Conservation (phyloP, 768 basidiomycete species). For the Exidia glandulosa region DNA sequence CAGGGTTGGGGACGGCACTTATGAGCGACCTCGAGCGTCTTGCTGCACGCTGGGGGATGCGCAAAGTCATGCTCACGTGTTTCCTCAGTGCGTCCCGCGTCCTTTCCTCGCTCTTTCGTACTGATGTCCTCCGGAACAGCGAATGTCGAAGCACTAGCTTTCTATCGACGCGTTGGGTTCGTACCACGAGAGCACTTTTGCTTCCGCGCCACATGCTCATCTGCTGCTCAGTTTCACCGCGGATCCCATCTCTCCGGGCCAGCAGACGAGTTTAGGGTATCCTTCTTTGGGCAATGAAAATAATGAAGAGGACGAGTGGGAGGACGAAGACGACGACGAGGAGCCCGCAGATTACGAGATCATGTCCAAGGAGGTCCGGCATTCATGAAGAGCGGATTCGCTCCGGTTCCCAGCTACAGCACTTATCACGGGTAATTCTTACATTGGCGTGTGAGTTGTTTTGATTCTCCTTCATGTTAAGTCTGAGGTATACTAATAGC, state of each 20-base stretch:
- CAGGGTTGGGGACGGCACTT: slow-evolving; percentile 53
- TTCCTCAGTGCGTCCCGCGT: slow-evolving; percentile 46
- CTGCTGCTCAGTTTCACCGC: slow-evolving; percentile 33
- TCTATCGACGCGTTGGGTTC: slow-evolving; percentile 50
- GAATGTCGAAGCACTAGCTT: slow-evolving; percentile 33
- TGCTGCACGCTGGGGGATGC: slow-evolving; percentile 43
- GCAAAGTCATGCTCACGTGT: slow-evolving; percentile 65
- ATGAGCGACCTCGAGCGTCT: slow-evolving; percentile 40
- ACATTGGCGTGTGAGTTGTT: no score
- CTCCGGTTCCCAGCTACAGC: no score
- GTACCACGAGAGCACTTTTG: slow-evolving; percentile 9
- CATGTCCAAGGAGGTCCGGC: slow-evolving; percentile 16
- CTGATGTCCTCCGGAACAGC: slow-evolving; percentile 17
- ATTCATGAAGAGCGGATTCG: no score
- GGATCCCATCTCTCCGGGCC: slow-evolving; percentile 42
- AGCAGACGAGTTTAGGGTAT: background rate
- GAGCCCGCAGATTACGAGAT: slow-evolving; percentile 27
- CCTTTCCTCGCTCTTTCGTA: background rate
- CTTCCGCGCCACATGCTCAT: background rate
- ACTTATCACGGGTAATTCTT: no score
- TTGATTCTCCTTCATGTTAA: no score
- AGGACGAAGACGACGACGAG: slow-evolving; percentile 17
- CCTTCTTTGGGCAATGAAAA: background rate
- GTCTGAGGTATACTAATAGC: no score
- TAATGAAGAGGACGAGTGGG: slow-evolving; percentile 14